Evolutionary conservation across 2,329 filamentous ascomycete species (phyloP).

Genomic region (Colletotrichum orbiculare): DNA sequence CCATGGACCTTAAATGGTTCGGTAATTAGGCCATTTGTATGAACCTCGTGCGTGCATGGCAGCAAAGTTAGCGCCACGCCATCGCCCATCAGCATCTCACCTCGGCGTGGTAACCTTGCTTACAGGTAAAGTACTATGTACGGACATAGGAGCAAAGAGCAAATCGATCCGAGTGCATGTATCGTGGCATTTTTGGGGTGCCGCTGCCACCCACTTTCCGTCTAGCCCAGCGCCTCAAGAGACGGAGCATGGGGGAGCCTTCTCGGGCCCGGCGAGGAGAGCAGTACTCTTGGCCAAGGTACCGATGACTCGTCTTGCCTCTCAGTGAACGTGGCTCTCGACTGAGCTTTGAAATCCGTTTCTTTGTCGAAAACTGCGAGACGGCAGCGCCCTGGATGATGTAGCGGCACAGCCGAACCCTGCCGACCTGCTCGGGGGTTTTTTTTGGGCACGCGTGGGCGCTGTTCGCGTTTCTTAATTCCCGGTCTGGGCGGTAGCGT

Average conservation of each 20-base stretch:
- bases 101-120: conserved; percentile 10
- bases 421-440: conserved; percentile 14
- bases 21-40: too few relatives aligned
- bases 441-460: conserved; percentile 34
- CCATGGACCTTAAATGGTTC: too few relatives aligned
- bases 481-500: conserved; percentile 30
- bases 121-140: neutral
- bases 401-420: conserved; percentile 21
- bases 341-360: neutral
- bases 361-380: conserved; percentile 12
- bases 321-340: conserved; percentile 4
- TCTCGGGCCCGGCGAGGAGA: conserved; percentile 2
- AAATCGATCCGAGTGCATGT: conserved; percentile 24
- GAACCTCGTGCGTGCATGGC: too few relatives aligned
- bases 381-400: neutral
- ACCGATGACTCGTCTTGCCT: conserved; percentile 7
- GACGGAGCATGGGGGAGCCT: conserved; percentile 6
- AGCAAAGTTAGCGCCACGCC: too few relatives aligned
- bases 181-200: conserved; percentile 16
- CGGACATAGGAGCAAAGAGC: conserved; percentile 1
- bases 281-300: conserved; percentile 12
- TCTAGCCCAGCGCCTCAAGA: conserved; percentile 19
- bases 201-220: conserved; percentile 11
- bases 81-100: neutral
- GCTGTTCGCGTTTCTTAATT: conserved; percentile 33